phyloP scores from a whole-genome alignment of 2,329 filamentous ascomycete species.

The Fusarium solani-melongenae region DNA sequence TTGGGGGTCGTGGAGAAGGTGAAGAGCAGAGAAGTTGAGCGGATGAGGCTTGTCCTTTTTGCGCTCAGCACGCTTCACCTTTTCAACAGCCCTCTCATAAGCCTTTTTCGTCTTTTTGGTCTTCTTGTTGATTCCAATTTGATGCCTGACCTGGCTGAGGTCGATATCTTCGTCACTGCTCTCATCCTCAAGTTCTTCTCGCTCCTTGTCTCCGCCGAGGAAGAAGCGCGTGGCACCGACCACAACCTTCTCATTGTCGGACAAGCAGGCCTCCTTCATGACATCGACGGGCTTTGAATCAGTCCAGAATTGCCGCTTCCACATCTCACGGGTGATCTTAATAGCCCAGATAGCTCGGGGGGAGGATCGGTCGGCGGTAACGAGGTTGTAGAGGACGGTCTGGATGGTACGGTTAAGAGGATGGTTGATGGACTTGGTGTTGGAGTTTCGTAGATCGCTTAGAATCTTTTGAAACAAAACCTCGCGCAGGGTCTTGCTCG shows the following conservation, averaged over 20 bases:
- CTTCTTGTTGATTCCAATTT: slow-evolving; percentile 95
- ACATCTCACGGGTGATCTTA: slow-evolving; percentile 93
- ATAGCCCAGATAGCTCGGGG: slow-evolving; percentile 94
- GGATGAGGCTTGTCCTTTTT: slow-evolving; percentile 90
- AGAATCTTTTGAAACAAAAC: slow-evolving; percentile 91
- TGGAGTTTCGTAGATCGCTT: slow-evolving; percentile 88
- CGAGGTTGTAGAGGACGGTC: slow-evolving; percentile 90
- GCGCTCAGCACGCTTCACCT: slow-evolving; percentile 82
- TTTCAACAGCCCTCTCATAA: slow-evolving; percentile 83
- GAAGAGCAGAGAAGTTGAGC: slow-evolving; percentile 95
- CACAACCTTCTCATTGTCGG: slow-evolving; percentile 93
- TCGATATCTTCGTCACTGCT: slow-evolving; percentile 85
- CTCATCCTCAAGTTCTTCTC: slow-evolving; percentile 91
- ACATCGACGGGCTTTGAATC: slow-evolving; percentile 96
- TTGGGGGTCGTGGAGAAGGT: slow-evolving; percentile 93
- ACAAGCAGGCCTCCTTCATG: slow-evolving; percentile 92
- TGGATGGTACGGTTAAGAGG: slow-evolving; percentile 93
- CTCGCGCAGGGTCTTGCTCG: slow-evolving; percentile 87
- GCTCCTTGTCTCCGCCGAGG: slow-evolving; percentile 93
- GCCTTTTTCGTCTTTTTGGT: slow-evolving; percentile 85
- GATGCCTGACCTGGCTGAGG: slow-evolving; percentile 84
- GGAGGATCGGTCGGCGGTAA: slow-evolving; percentile 86
- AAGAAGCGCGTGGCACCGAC: slow-evolving; percentile 92
- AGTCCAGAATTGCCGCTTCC: slow-evolving; percentile 96
- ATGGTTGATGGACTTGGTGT: slow-evolving; percentile 89